phyloP scores from a whole-genome alignment of 805 yeast genomes.

The Isabelozyma gotoi region DNA sequence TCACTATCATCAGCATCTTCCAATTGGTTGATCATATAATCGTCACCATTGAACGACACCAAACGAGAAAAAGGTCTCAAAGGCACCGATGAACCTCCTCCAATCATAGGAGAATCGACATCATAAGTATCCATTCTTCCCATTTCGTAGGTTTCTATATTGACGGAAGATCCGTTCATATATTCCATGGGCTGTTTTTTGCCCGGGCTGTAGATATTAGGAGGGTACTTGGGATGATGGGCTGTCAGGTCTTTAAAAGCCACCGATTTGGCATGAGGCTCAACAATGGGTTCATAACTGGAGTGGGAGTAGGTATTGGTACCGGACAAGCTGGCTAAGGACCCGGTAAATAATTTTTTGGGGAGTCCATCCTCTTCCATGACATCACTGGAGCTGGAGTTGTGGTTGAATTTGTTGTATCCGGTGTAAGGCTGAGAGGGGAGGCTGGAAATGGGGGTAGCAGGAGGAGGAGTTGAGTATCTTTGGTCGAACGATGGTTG shows the following conservation, averaged over 20 bases:
- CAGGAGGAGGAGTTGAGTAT: background rate
- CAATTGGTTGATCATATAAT: constrained; percentile 39
- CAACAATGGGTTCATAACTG: background rate
- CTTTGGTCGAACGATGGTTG: background rate
- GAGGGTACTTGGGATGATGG: constrained; percentile 26
- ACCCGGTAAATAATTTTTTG: background rate
- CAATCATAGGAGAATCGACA: background rate
- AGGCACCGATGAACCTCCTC: constrained; percentile 4
- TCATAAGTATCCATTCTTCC: constrained; percentile 14
- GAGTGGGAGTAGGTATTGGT: background rate
- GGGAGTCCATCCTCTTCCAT: background rate
- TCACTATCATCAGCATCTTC: constrained; percentile 38
- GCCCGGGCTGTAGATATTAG: constrained; percentile 25
- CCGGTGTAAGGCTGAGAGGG: background rate
- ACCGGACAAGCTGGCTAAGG: background rate
- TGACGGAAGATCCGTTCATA: background rate
- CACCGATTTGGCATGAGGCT: constrained; percentile 20
- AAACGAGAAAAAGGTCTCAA: constrained; percentile 21
- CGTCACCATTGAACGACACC: constrained; percentile 31
- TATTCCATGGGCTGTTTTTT: constrained; percentile 12
- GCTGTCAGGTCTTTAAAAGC: constrained; percentile 22
- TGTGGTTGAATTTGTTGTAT: background rate
- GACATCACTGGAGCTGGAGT: background rate
- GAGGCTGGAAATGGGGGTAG: background rate
- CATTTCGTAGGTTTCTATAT: constrained; percentile 17